Conservation (phyloP, 352 stramenopile genomes). For the Globisporangium viniferum region DNA sequence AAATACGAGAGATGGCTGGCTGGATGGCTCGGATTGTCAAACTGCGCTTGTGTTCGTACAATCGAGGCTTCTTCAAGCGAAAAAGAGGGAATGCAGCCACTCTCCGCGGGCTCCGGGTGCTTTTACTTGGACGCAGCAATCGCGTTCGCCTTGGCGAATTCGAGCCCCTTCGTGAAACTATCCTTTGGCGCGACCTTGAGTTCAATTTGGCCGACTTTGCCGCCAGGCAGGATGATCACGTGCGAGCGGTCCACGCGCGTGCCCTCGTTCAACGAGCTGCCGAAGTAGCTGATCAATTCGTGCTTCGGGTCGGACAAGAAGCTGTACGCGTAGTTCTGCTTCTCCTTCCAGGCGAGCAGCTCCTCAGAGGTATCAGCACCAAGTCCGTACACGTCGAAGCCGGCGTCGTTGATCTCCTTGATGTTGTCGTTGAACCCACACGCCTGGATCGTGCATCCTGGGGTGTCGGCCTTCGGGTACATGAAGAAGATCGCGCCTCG, state of each 20-base stretch:
- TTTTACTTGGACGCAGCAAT: conserved; percentile 9
- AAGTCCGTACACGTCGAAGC: conserved; percentile 83
- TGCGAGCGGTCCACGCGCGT: conserved; percentile 78
- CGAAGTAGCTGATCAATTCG: conserved; percentile 74
- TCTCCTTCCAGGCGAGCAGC: conserved; percentile 73
- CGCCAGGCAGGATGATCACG: conserved; percentile 77
- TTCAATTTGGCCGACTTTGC: conserved; percentile 69
- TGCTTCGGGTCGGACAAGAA: conserved; percentile 82
- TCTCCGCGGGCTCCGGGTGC: neutral
- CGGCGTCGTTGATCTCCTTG: conserved; percentile 63
- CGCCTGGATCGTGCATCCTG: conserved; percentile 79
- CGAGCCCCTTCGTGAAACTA: conserved; percentile 77
- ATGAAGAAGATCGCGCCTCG: conserved; percentile 86
- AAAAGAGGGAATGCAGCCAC: neutral
- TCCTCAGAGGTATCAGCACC: conserved; percentile 64
- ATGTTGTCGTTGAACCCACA: conserved; percentile 86
- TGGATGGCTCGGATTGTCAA: neutral
- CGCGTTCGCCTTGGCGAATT: conserved; percentile 37
- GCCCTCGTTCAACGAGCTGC: conserved; percentile 61
- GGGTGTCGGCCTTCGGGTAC: conserved; percentile 85
- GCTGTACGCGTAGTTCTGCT: conserved; percentile 77
- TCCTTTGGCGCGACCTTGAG: conserved; percentile 72
- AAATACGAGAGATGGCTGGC: neutral
- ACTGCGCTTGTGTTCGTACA: conserved; percentile 1
- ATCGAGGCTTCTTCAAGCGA: neutral